These are phyloP conservation scores for Hypoxylon sp. DNA, from an alignment of 2,329 filamentous ascomycete species.

Conservation along the genomic window DNA sequence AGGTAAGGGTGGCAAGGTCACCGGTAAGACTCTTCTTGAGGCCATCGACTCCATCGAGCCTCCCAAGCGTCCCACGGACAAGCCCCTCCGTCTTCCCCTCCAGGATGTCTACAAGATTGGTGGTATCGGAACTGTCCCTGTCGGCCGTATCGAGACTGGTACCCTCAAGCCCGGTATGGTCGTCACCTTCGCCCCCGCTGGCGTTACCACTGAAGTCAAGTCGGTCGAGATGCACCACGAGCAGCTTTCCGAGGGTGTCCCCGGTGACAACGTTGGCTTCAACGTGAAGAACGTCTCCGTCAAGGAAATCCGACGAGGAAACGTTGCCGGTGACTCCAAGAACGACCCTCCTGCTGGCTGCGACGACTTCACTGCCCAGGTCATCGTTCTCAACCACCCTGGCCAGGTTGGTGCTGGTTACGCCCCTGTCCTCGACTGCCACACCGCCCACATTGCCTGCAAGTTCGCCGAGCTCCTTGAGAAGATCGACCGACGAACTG, in stretches of 20 bases:
- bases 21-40: constrained; percentile 98
- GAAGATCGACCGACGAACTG: constrained; percentile 99
- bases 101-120: constrained; percentile 99
- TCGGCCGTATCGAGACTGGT: constrained; percentile 99
- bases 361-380: constrained; percentile 98
- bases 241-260: constrained; percentile 92
- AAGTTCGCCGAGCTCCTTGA: constrained; percentile 99
- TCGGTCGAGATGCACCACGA: constrained; percentile 99
- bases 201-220: constrained; percentile 99
- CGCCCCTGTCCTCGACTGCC: constrained; percentile 98
- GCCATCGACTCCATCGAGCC: constrained; percentile 96
- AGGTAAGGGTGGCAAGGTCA: constrained; percentile 79
- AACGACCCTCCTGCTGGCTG: constrained; percentile 91
- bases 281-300: constrained; percentile 99
- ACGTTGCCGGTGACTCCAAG: constrained; percentile 99
- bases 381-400: constrained; percentile 99
- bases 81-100: constrained; percentile 99
- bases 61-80: constrained; percentile 93
- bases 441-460: constrained; percentile 99
- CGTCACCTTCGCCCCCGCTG: constrained; percentile 97
- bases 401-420: constrained; percentile 99
- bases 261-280: constrained; percentile 99
- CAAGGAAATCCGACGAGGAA: constrained; percentile 99
- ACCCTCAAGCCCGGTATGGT: constrained; percentile 89
- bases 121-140: constrained; percentile 99